These are phyloP conservation scores for Xylariaceae sp. DNA, from an alignment of 2,329 filamentous ascomycete genomes.

Conservation along the genomic window DNA sequence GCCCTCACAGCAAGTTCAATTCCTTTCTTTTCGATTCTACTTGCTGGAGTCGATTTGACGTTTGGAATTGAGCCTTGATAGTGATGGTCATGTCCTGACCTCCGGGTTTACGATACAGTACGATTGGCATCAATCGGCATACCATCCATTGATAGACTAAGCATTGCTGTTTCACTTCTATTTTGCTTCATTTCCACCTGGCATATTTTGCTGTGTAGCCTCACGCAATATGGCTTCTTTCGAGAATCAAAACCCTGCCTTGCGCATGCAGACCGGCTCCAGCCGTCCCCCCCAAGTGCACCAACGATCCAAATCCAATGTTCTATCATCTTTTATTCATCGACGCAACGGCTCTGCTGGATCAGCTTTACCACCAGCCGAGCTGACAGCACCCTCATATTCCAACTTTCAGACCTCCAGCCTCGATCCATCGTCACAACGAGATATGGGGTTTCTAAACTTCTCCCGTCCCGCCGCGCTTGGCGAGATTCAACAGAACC, in stretches of 20 bases:
- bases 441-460: conserved; percentile 28
- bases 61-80: conserved; percentile 7
- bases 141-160: conserved; percentile 13
- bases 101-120: conserved; percentile 11
- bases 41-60: not conserved
- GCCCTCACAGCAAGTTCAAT: not conserved
- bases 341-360: conserved; percentile 44
- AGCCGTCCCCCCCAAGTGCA: conserved; percentile 20
- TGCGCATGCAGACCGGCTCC: conserved; percentile 9
- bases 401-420: conserved; percentile 13
- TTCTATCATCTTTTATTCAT: conserved; percentile 46
- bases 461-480: conserved; percentile 43
- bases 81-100: conserved; percentile 14
- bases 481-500: conserved; percentile 55
- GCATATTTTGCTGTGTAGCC: conserved; percentile 6
- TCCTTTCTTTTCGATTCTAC: not conserved
- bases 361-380: conserved; percentile 27
- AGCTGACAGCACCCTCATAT: conserved; percentile 18
- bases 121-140: conserved; percentile 15
- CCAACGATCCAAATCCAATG: conserved; percentile 44
- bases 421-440: conserved; percentile 18
- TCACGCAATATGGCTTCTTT: conserved; percentile 20
- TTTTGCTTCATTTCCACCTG: conserved; percentile 8
- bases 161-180: conserved; percentile 17
- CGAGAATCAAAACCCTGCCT: conserved; percentile 17